Conservation (phyloP, 306 rosid genomes). For the Medicago ruthenica region DNA sequence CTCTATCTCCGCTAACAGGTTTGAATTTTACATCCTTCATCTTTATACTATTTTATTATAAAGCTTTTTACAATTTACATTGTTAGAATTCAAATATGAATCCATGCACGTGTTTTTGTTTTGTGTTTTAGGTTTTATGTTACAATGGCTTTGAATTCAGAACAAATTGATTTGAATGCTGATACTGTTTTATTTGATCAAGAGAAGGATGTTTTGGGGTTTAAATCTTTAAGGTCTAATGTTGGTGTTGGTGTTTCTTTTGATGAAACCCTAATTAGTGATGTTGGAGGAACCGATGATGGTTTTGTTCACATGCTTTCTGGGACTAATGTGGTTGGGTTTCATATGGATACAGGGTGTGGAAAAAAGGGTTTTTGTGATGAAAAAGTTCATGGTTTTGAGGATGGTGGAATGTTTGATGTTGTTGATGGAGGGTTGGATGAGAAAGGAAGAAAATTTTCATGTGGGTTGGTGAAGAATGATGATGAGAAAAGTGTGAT, state of each 20-base stretch:
- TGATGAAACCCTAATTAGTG: slow-evolving; percentile 42
- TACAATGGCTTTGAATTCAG: slow-evolving; percentile 48
- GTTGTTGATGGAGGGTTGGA: slow-evolving; percentile 39
- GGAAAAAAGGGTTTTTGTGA: slow-evolving; percentile 41
- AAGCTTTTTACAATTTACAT: neutral
- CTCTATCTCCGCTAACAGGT: neutral
- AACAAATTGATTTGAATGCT: slow-evolving; percentile 53
- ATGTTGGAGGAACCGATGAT: slow-evolving; percentile 28
- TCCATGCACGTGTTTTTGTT: neutral
- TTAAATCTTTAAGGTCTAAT: slow-evolving; percentile 30
- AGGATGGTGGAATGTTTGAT: slow-evolving; percentile 21
- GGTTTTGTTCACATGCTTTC: neutral
- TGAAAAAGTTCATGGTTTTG: slow-evolving; percentile 32
- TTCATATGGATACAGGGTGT: slow-evolving; percentile 11
- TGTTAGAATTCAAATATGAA: neutral
- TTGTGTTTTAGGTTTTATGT: slow-evolving; percentile 45
- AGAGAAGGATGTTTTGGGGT: slow-evolving; percentile 45
- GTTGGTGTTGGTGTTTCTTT: slow-evolving; percentile 17
- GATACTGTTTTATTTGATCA: slow-evolving; percentile 53
- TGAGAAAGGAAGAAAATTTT: slow-evolving; percentile 17
- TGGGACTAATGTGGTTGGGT: slow-evolving; percentile 23
- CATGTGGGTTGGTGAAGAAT: slow-evolving; percentile 15
- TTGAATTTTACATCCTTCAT: neutral
- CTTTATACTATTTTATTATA: neutral
- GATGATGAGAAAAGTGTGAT: slow-evolving; percentile 8